Evolutionary conservation across 176 grass and related monocot species (phyloP), one percentile per base, ranked within the genome.

Genomic region (Aegilops sharonensis): DNA sequence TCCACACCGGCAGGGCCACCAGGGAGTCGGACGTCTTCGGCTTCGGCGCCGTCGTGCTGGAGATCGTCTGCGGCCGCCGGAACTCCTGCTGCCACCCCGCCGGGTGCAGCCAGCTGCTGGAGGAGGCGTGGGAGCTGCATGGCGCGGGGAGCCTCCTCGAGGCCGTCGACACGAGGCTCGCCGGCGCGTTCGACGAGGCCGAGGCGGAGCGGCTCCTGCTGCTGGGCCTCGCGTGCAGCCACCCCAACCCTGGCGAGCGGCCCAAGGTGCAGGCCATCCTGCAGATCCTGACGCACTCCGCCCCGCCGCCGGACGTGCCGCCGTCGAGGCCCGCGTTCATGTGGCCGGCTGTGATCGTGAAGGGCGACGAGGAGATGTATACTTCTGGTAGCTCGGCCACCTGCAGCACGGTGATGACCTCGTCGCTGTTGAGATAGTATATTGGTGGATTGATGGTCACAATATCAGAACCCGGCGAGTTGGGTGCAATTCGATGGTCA

Each of bases 1-100:
- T 69, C 66, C 66, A 69, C 68, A 70, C 68, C 2, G 68, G 68
- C 32, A 0, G 68, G 68, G 68, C 68, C 8, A 70, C 34, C 12
- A n/a, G 68, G 67, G 68, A 70, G 68, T 70, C 9, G 68, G 68
- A 70, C 68, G 68, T 70, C 17, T 70, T 70, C 68, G 68, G 68
- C 68, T 39, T 70, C 68, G 68, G 68, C 68, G 68, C 68, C 18
- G 68, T 70, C 34, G 32, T 70, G 4, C 68, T 70, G 32, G 68
- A 70, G 68, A 70, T 70, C 18, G 68, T 70, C 34, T 70, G 32
- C 68, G 68, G 68, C 34, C 34, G 68, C 67, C 67, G 32, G 6
- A 69, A 37, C 67, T 69, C 67, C 67, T 69, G 32, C 67, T 36
- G 35, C 67, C 67, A 69, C 32, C 32, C 67, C 17, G 67, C 67